Conservation (phyloP, 1,284 basidiomycete species). For the Golubevia pallescens region DNA sequence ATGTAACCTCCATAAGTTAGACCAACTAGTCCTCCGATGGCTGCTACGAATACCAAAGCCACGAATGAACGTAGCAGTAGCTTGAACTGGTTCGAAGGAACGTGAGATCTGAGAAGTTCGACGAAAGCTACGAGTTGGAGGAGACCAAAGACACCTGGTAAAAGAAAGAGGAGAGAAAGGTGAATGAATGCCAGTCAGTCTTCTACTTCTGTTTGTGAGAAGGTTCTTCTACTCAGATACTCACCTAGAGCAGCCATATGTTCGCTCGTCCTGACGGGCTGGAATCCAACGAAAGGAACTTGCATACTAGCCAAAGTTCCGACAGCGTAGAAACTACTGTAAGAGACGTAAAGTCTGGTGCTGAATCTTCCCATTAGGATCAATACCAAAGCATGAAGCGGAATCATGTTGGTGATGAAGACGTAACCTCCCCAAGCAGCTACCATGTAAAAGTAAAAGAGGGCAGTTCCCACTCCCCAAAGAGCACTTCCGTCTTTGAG, state of each 20-base stretch:
- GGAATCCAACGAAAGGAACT: slow-evolving; percentile 98
- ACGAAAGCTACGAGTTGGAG: slow-evolving; percentile 95
- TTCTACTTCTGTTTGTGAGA: slow-evolving; percentile 2
- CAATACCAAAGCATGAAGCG: slow-evolving; percentile 88
- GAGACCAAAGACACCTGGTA: slow-evolving; percentile 92
- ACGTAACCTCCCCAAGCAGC: slow-evolving; percentile 99
- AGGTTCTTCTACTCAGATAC: slow-evolving; percentile 19
- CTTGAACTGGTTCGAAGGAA: slow-evolving; percentile 92
- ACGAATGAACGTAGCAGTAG: slow-evolving; percentile 70
- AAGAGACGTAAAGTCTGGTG: slow-evolving; percentile 88
- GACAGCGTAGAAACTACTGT: slow-evolving; percentile 96
- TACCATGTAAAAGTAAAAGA: slow-evolving; percentile 99
- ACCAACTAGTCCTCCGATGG: slow-evolving; percentile 66
- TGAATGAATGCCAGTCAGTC: background rate
- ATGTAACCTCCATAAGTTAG: slow-evolving; percentile 95
- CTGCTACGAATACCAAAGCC: slow-evolving; percentile 76
- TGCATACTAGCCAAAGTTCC: slow-evolving; percentile 98
- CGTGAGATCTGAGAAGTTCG: slow-evolving; percentile 84
- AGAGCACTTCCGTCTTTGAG: slow-evolving; percentile 91
- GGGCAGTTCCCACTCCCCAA: slow-evolving; percentile 84
- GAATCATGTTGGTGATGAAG: slow-evolving; percentile 99
- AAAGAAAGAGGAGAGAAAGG: slow-evolving; percentile 2
- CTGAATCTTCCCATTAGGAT: slow-evolving; percentile 97
- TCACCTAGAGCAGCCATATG: slow-evolving; percentile 96
- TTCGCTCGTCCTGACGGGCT: slow-evolving; percentile 95